phyloP scores from a whole-genome alignment of 192 early-diverging fungal genomes.

The Coemansia sp. region DNA sequence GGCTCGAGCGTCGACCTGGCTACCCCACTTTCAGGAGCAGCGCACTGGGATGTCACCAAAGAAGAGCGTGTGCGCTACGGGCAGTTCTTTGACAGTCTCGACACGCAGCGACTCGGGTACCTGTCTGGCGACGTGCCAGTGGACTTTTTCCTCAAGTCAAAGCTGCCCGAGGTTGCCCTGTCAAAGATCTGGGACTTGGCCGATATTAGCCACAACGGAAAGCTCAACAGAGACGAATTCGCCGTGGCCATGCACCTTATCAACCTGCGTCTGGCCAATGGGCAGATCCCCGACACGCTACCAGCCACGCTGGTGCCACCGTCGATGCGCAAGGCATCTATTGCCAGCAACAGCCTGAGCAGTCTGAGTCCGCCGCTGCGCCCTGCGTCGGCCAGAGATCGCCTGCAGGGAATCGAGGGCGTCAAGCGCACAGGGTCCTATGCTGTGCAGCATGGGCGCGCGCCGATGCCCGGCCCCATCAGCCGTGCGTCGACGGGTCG shows the following conservation, averaged over 20 bases:
- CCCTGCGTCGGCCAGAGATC: conserved; percentile 19
- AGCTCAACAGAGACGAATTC: conserved; percentile 68
- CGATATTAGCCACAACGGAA: conserved; percentile 59
- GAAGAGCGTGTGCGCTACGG: conserved; percentile 75
- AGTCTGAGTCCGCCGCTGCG: conserved; percentile 31
- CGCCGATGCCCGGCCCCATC: conserved; percentile 8
- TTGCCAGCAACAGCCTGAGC: conserved; percentile 32
- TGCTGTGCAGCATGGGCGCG: conserved; percentile 16
- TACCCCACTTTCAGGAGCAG: neutral
- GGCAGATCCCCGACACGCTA: conserved; percentile 50
- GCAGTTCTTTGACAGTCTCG: conserved; percentile 72
- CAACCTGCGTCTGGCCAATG: conserved; percentile 55
- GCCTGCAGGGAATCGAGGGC: conserved; percentile 13
- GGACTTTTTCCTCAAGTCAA: conserved; percentile 76
- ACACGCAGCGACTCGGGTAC: conserved; percentile 57
- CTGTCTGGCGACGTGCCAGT: conserved; percentile 71
- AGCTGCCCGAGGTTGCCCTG: conserved; percentile 60
- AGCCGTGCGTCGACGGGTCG: conserved; percentile 24
- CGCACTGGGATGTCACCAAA: conserved; percentile 69
- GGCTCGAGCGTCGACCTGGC: conserved; percentile 25
- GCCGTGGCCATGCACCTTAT: conserved; percentile 80
- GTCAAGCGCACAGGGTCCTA: conserved; percentile 37
- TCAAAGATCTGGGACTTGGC: conserved; percentile 82
- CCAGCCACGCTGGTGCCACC: conserved; percentile 48
- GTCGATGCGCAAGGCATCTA: conserved; percentile 34